Percentiles rank a stretch among this genome's conserved stretches.
phyloP scores from a whole-genome alignment of 2,329 filamentous ascomycete genomes.

The Phaeomoniella chlamydospora region DNA sequence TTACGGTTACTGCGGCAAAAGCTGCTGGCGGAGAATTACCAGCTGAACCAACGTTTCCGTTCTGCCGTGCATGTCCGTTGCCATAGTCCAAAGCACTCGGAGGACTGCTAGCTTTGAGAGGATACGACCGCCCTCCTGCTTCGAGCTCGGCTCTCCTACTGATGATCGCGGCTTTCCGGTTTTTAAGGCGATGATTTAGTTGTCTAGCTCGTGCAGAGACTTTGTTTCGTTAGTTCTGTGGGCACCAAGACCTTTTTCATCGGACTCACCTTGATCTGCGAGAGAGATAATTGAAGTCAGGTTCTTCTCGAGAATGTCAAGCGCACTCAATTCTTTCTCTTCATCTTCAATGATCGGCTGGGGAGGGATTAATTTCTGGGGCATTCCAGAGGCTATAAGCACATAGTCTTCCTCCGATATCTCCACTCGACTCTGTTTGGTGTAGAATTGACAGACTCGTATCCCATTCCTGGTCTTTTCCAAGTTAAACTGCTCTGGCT shows the following conservation, averaged over 20 bases:
- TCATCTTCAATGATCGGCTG: slow-evolving; percentile 77
- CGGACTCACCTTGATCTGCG: slow-evolving; percentile 52
- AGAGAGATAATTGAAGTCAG: slow-evolving; percentile 63
- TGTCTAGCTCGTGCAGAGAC: slow-evolving; percentile 59
- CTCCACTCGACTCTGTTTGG: slow-evolving; percentile 68
- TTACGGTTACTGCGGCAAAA: slow-evolving; percentile 45
- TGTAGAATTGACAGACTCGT: slow-evolving; percentile 65
- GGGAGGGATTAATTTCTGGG: slow-evolving; percentile 68
- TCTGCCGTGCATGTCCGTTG: slow-evolving; percentile 10
- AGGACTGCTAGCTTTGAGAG: slow-evolving; percentile 6
- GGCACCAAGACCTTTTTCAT: neutral
- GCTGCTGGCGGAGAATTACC: slow-evolving; percentile 33
- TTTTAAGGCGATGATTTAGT: slow-evolving; percentile 66
- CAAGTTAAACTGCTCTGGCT: slow-evolving; percentile 63
- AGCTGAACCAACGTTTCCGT: slow-evolving; percentile 11
- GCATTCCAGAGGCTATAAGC: slow-evolving; percentile 66
- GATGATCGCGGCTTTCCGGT: slow-evolving; percentile 58
- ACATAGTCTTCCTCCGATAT: slow-evolving; percentile 81
- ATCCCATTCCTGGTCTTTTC: slow-evolving; percentile 53
- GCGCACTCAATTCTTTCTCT: slow-evolving; percentile 65
- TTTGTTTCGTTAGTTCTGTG: slow-evolving; percentile 15
- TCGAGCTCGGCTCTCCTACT: slow-evolving; percentile 40
- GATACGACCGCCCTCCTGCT: slow-evolving; percentile 7
- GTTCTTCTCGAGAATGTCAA: slow-evolving; percentile 72
- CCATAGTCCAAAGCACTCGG: slow-evolving; percentile 10